Conservation (phyloP, 2,329 filamentous ascomycete species). For the Scleromitrula shiraiana region DNA sequence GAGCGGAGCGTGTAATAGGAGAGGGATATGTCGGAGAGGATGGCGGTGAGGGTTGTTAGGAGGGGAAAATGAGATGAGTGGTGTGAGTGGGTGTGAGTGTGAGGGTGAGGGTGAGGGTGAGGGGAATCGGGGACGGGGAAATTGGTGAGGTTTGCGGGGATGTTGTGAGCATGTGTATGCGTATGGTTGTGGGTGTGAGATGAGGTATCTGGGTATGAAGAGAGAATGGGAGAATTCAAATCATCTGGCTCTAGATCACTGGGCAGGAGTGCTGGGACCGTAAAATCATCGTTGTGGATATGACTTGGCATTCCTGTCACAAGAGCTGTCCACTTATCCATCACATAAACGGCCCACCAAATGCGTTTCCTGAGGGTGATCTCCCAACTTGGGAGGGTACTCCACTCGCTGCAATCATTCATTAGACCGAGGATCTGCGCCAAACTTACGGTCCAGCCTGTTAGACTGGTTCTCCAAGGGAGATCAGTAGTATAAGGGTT, state of each 20-base stretch:
- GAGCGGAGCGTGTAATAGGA: conserved; percentile 28
- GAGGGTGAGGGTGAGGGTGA: conserved; percentile 20
- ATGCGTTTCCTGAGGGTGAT: conserved; percentile 28
- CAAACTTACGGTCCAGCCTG: conserved; percentile 29
- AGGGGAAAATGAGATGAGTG: conserved; percentile 29
- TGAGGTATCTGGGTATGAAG: conserved; percentile 20
- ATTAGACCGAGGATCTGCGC: conserved; percentile 29
- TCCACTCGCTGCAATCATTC: conserved; percentile 28
- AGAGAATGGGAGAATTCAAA: conserved; percentile 12
- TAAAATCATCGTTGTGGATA: conserved; percentile 26
- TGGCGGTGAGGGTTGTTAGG: conserved; percentile 27
- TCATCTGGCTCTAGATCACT: conserved; percentile 21
- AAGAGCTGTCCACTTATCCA: conserved; percentile 31
- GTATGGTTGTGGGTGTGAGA: no score
- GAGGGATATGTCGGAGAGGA: conserved; percentile 29
- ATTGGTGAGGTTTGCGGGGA: no score
- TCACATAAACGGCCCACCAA: conserved; percentile 29
- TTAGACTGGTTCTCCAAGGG: conserved; percentile 29
- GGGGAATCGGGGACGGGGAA: conserved; percentile 16
- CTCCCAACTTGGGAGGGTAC: conserved; percentile 28
- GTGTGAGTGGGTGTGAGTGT: no score
- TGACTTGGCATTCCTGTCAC: conserved; percentile 30
- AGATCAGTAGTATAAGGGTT: conserved; percentile 30
- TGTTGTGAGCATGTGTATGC: no score
- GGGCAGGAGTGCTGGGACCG: conserved; percentile 24